Base-by-base conservation (phyloP, 1,139 yeast species). In the Geotrichum bryndzae region DNA sequence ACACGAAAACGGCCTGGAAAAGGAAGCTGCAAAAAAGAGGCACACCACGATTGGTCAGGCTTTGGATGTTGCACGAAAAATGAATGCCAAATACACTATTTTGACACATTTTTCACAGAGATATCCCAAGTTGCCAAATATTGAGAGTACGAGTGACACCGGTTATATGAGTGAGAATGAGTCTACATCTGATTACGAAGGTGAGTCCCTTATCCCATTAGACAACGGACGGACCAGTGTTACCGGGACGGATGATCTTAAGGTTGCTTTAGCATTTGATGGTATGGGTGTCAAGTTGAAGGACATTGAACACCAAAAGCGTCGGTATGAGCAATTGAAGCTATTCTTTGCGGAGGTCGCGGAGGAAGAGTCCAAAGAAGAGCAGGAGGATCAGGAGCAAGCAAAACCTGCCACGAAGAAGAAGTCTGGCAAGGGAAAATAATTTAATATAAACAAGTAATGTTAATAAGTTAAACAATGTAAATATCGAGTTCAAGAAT, bases 41-140 rank as follows among this genome's bases (percentile, higher is more conserved):
- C 99, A 94, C 71, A 85, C 96, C n/a, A 94, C 99, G 0, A 84
- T 91, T 68, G 83, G 88, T 35, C 98, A 94, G 72, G 98, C 99
- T 0, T 79, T 92, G 29, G 79, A 78, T 15, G 85, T 92, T 4
- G 84, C 90, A 0, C 79, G 81, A 63, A 74, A 77, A 52, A 92
- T 94, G 98, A 77, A 81, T 35, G 91, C 96, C 48, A 79, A 81
- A 41, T 84, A 86, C 65, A 75, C 91, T 18, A 79, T 94, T 8
- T 76, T 95, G 54, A 94, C 99, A 0, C 99, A 94, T 76, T 92
- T 94, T 76, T 88, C 96, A 64, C 94, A 96, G 66, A 80, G 99
- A 67, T 91, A 90, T 72, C 91, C 96, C 4, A 85, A 84, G 67
- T 75, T 85, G 50, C 90, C 87, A 1, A 78, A 77, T 64, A 76